These are phyloP conservation scores for Mycena pura DNA, from an alignment of 768 basidiomycete species.

Conservation along the genomic window DNA sequence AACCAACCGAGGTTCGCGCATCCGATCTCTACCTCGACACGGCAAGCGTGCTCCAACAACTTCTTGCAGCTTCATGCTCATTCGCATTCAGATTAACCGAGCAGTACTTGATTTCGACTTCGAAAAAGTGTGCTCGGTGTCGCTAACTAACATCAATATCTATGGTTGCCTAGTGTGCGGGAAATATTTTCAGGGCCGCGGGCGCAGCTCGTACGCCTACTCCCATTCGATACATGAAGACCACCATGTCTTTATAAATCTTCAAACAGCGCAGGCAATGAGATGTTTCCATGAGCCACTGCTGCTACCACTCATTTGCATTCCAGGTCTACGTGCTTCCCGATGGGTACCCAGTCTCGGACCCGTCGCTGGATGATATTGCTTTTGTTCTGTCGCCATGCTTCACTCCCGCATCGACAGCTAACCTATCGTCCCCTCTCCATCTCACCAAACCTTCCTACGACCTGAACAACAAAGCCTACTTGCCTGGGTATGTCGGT, in stretches of 20 bases:
- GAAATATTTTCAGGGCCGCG: conserved; percentile 98
- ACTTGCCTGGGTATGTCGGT: conserved; percentile 93
- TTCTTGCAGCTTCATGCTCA: conserved; percentile 16
- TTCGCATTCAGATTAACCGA: conserved; percentile 79
- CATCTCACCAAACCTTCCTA: conserved; percentile 79
- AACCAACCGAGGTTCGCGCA: conserved; percentile 48
- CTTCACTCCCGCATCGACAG: conserved; percentile 71
- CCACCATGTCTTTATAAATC: conserved; percentile 97
- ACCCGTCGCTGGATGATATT: conserved; percentile 97
- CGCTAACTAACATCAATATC: conserved; percentile 94
- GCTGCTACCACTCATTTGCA: conserved; percentile 27
- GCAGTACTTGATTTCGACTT: conserved; percentile 96
- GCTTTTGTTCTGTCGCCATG: conserved; percentile 86
- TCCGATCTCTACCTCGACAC: conserved; percentile 96
- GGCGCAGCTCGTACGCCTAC: conserved; percentile 93
- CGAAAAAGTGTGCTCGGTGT: conserved; percentile 98
- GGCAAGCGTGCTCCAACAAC: conserved; percentile 51
- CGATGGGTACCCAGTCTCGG: conserved; percentile 95
- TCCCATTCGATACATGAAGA: conserved; percentile 97
- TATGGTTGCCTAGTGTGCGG: conserved; percentile 98
- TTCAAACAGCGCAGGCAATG: conserved; percentile 87
- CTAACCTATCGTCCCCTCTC: conserved; percentile 60
- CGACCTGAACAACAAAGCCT: conserved; percentile 81
- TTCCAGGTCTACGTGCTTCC: conserved; percentile 93
- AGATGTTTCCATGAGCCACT: conserved; percentile 28